Evolutionary conservation across 768 basidiomycete species (phyloP).

Genomic region (Rhizopogon vinicolor): DNA sequence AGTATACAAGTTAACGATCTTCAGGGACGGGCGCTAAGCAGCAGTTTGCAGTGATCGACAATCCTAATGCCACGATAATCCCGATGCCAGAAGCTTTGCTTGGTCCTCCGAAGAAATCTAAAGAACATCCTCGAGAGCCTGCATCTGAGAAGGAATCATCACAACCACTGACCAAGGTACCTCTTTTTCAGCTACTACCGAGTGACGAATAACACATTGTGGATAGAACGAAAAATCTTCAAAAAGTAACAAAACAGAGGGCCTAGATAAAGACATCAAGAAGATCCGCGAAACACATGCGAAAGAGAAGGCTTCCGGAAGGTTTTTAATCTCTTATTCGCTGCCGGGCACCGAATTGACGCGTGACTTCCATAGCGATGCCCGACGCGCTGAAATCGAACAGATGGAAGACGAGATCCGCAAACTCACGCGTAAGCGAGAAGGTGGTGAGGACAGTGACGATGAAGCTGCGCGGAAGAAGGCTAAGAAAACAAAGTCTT

Average conservation of each 20-base stretch:
- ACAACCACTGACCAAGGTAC: conserved; percentile 13
- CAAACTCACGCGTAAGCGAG: conserved; percentile 60
- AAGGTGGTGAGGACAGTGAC: conserved; percentile 56
- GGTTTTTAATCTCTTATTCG: conserved; percentile 35
- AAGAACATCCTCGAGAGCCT: neutral
- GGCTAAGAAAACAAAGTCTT: conserved; percentile 58
- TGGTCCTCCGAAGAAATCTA: neutral
- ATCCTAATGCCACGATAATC: conserved; percentile 5
- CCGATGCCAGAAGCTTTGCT: conserved; percentile 7
- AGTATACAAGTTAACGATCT: conserved; percentile 24
- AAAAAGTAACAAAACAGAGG: conserved; percentile 34
- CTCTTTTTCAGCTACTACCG: neutral
- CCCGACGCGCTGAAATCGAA: conserved; percentile 73
- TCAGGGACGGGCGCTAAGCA: neutral
- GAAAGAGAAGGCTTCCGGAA: conserved; percentile 58
- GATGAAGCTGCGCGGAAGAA: conserved; percentile 53
- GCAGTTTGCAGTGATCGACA: conserved; percentile 17
- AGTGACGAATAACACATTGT: neutral
- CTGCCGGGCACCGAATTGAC: neutral
- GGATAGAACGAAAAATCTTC: conserved; percentile 19
- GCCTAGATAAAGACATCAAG: conserved; percentile 45
- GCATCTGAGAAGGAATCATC: neutral
- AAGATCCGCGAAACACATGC: conserved; percentile 76
- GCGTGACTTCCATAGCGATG: conserved; percentile 35
- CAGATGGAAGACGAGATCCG: conserved; percentile 89